Conservation (phyloP, 345 rosid genomes). For the Eucalyptus polyanthemos region DNA sequence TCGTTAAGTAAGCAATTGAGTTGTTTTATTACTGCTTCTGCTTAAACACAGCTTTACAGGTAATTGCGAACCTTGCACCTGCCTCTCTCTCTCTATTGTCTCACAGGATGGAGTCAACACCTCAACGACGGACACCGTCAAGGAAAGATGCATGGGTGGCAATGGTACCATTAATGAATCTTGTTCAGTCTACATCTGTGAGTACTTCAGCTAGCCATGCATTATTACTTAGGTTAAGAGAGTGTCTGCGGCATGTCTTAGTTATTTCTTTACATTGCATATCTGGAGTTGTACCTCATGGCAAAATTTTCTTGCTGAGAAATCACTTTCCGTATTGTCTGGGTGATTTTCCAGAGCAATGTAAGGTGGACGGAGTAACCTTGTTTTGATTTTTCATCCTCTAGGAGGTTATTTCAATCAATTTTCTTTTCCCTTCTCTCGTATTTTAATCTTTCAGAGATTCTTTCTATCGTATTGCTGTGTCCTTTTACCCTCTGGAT, state of each 20-base stretch:
- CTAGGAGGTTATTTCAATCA: neutral
- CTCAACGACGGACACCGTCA: constrained; percentile 30
- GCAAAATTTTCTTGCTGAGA: neutral
- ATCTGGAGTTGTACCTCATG: neutral
- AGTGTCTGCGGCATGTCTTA: neutral
- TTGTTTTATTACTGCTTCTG: neutral
- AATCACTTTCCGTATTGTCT: neutral
- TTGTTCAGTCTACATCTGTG: constrained; percentile 85
- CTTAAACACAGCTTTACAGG: neutral
- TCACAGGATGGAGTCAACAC: constrained; percentile 66
- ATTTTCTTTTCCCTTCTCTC: neutral
- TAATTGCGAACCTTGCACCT: neutral
- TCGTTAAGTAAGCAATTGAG: constrained; percentile 49
- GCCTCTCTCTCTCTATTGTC: constrained; percentile 2
- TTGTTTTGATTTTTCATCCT: neutral
- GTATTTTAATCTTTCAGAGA: neutral
- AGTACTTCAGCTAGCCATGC: constrained; percentile 10
- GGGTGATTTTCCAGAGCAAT: neutral
- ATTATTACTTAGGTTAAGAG: neutral
- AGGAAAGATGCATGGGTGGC: constrained; percentile 57
- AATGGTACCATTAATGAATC: constrained; percentile 60
- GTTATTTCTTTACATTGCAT: neutral
- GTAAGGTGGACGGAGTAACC: neutral
- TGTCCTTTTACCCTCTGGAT: neutral
- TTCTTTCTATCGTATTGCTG: neutral